A percentile compares a stretch with the other conserved stretches of the same genome.
Conservation (phyloP, 495 filamentous ascomycete genomes). For the Aspergillus taichungensis region DNA sequence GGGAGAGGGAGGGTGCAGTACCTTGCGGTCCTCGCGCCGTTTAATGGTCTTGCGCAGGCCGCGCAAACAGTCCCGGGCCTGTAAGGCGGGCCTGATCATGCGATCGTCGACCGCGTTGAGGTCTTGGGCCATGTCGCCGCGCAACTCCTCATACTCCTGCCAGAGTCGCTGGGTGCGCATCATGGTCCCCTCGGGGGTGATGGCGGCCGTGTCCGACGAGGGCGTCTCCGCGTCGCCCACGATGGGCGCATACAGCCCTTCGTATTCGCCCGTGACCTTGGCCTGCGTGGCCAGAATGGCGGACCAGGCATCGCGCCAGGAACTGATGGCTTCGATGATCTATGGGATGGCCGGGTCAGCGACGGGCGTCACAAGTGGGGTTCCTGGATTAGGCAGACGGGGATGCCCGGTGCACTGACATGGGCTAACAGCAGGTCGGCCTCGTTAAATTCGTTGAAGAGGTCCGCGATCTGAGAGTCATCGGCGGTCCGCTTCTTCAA, state of each 20-base stretch:
- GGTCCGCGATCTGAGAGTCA: constrained; percentile 65
- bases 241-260: constrained; percentile 77
- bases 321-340: constrained; percentile 73
- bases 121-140: constrained; percentile 65
- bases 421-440: constrained; percentile 68
- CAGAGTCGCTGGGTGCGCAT: constrained; percentile 60
- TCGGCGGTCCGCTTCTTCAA: constrained; percentile 64
- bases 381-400: neutral
- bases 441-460: constrained; percentile 78
- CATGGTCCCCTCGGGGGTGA: constrained; percentile 56
- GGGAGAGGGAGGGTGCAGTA: no score
- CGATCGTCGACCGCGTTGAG: constrained; percentile 61
- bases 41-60: constrained; percentile 88
- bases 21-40: constrained; percentile 80
- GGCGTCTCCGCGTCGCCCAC: constrained; percentile 52
- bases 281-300: constrained; percentile 65
- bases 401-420: constrained; percentile 32
- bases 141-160: constrained; percentile 64
- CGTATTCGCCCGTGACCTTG: constrained; percentile 59
- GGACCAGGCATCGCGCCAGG: constrained; percentile 82
- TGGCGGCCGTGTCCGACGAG: constrained; percentile 36
- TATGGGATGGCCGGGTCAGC: constrained; percentile 20
- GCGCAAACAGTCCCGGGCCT: constrained; percentile 61
- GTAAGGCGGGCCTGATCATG: constrained; percentile 62
- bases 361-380: neutral